Percentiles rank a stretch among this genome's conserved stretches.
These are phyloP conservation scores for Avena insularis DNA, from an alignment of 176 grass and related monocot genomes.

Conservation along the genomic window DNA sequence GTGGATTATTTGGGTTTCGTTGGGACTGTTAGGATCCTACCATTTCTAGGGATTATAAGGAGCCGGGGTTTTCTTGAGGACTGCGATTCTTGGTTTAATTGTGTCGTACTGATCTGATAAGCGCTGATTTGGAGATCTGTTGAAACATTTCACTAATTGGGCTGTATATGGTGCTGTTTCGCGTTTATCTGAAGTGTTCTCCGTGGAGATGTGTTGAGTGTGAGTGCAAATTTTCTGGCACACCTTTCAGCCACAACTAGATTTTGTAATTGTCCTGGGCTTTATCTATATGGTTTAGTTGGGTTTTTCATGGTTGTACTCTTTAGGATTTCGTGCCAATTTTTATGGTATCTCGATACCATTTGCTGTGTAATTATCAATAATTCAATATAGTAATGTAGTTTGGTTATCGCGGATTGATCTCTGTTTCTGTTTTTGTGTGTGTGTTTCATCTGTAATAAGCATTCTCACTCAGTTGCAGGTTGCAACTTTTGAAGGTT, in stretches of 20 bases:
- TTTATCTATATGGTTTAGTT: neutral
- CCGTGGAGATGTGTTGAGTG: neutral
- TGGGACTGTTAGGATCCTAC: neutral
- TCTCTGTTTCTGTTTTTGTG: neutral
- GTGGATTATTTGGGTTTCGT: neutral
- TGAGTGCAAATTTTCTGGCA: neutral
- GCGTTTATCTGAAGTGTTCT: neutral
- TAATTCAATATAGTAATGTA: neutral
- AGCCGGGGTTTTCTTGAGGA: neutral
- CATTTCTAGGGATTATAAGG: neutral
- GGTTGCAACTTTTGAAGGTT: neutral
- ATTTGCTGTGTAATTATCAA: neutral
- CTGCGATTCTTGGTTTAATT: slow-evolving; percentile 1
- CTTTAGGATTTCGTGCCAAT: neutral
- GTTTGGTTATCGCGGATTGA: neutral
- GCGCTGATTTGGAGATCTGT: neutral
- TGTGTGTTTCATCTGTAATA: neutral
- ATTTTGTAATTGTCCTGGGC: neutral
- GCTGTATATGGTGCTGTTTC: neutral
- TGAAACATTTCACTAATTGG: neutral
- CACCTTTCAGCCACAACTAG: neutral
- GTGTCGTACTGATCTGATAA: neutral
- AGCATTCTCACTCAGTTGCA: neutral
- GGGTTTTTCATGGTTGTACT: neutral
- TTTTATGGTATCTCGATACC: neutral